These are phyloP conservation scores for Penicillium arizonense DNA, from an alignment of 495 filamentous ascomycete species.

Conservation along the genomic window DNA sequence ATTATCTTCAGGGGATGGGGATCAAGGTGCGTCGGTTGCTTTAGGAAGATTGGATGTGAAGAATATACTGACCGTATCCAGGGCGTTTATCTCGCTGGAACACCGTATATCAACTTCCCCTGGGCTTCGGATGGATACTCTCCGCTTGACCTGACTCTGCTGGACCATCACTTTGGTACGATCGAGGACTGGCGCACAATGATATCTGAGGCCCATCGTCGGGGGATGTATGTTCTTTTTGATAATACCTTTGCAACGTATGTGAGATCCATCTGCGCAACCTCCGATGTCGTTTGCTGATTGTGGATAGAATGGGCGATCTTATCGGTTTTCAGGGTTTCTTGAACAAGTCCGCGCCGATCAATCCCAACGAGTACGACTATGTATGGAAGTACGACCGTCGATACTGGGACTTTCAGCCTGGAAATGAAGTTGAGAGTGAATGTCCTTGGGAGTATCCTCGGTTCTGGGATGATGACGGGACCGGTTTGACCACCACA, in stretches of 20 bases:
- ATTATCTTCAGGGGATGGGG: constrained; percentile 42
- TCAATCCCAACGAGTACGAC: constrained; percentile 38
- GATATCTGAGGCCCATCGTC: constrained; percentile 29
- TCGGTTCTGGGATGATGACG: constrained; percentile 5
- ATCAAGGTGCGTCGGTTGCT: constrained; percentile 20
- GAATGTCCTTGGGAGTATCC: constrained; percentile 8
- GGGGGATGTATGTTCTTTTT: constrained; percentile 36
- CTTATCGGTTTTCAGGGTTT: constrained; percentile 45
- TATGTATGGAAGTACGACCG: constrained; percentile 40
- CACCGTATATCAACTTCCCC: constrained; percentile 37
- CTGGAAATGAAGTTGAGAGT: constrained; percentile 20
- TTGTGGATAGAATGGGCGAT: constrained; percentile 34
- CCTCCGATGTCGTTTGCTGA: background rate
- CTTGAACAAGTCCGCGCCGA: constrained; percentile 38
- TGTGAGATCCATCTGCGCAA: constrained; percentile 5
- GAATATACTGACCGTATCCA: constrained; percentile 1
- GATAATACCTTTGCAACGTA: constrained; percentile 38
- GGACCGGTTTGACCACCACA: constrained; percentile 5
- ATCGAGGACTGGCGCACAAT: constrained; percentile 33
- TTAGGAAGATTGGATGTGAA: constrained; percentile 1
- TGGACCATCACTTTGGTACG: constrained; percentile 34
- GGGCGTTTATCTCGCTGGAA: constrained; percentile 24
- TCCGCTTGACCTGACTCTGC: constrained; percentile 35
- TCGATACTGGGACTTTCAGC: constrained; percentile 40
- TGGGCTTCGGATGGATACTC: constrained; percentile 37